Conservation (phyloP, 2,329 filamentous ascomycete genomes). For the Colletotrichum cereale region DNA sequence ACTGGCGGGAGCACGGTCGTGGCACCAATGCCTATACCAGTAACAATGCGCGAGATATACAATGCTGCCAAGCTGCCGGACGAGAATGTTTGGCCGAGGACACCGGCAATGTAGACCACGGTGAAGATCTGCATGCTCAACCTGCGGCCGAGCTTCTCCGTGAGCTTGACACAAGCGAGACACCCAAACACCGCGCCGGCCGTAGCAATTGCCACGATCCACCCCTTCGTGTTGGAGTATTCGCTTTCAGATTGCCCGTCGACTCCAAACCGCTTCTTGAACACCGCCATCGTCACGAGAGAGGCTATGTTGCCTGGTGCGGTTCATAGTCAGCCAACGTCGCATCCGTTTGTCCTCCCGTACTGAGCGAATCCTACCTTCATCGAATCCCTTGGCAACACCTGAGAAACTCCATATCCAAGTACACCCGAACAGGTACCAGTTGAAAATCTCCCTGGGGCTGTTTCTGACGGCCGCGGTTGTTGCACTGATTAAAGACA, state of each 20-base stretch:
- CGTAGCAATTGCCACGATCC: constrained; percentile 49
- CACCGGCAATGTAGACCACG: constrained; percentile 53
- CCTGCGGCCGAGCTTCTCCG: constrained; percentile 44
- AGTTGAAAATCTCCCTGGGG: constrained; percentile 48
- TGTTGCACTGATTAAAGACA: constrained; percentile 45
- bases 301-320: constrained; percentile 48
- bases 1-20: constrained; percentile 47
- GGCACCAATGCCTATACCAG: constrained; percentile 46
- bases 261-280: constrained; percentile 45
- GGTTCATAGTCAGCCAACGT: not conserved
- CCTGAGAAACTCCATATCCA: constrained; percentile 48
- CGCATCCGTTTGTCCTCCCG: not conserved
- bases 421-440: constrained; percentile 45
- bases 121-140: constrained; percentile 46
- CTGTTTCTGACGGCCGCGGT: constrained; percentile 45
- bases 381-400: constrained; percentile 49
- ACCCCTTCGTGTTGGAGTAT: constrained; percentile 48
- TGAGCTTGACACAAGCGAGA: constrained; percentile 45
- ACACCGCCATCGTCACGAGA: constrained; percentile 46
- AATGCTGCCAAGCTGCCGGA: constrained; percentile 45
- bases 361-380: constrained; percentile 41
- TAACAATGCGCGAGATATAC: constrained; percentile 45
- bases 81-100: constrained; percentile 48
- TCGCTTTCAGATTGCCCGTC: constrained; percentile 43
- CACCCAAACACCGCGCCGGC: constrained; percentile 48